Conservation (phyloP, 2,329 filamentous ascomycete species). For the Ophiocordyceps sinensis region DNA sequence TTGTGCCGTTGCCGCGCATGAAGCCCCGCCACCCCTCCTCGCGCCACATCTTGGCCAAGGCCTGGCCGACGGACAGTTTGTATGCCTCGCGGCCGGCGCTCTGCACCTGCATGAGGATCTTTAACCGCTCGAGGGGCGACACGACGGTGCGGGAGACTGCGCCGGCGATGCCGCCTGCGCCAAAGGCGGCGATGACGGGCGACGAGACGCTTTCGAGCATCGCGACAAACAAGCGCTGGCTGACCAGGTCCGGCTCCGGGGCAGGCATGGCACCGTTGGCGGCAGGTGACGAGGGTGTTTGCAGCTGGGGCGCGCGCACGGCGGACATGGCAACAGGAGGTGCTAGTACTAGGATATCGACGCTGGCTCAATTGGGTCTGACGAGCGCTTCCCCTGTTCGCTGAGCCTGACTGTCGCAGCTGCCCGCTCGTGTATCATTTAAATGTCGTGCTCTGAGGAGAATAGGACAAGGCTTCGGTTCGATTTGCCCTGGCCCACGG, state of each 20-base stretch:
- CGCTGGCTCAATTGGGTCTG: conserved; percentile 6
- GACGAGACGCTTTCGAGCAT: conserved; percentile 50
- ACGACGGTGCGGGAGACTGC: conserved; percentile 97
- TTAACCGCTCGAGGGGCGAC: conserved; percentile 85
- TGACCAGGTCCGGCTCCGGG: conserved; percentile 13
- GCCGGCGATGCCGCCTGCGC: conserved; percentile 84
- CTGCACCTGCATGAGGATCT: conserved; percentile 96
- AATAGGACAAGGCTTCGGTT: not conserved
- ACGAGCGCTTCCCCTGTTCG: conserved; percentile 6
- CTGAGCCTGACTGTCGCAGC: conserved; percentile 5
- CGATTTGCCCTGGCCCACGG: not conserved
- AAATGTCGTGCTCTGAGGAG: not conserved
- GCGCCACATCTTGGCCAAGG: conserved; percentile 84
- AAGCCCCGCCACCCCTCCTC: conserved; percentile 96
- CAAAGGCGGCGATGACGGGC: conserved; percentile 80
- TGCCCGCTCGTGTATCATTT: conserved; percentile 8
- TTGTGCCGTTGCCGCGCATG: conserved; percentile 95
- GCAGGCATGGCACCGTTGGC: conserved; percentile 5
- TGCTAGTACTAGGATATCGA: conserved; percentile 3
- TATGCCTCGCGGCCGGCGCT: conserved; percentile 84
- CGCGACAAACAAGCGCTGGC: conserved; percentile 15
- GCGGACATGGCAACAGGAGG: conserved; percentile 13
- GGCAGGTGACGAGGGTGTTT: conserved; percentile 2
- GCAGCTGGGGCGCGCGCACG: conserved; percentile 10
- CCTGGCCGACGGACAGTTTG: conserved; percentile 80